Evolutionary conservation across 805 yeast species (phyloP), one percentile per base, ranked within the genome.

Genomic region (Isabelozyma heimii): DNA sequence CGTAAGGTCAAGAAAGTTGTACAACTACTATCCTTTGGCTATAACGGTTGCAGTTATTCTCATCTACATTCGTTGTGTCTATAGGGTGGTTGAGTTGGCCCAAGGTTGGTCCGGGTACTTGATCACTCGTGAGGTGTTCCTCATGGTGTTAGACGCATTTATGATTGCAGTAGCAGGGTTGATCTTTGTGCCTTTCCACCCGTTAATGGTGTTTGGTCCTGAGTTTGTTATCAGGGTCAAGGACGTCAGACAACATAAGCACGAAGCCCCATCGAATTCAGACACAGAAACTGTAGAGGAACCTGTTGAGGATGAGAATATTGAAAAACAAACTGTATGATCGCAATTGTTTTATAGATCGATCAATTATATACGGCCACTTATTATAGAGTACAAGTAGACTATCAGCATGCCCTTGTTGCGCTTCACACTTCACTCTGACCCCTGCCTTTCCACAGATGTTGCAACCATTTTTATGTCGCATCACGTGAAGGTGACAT

Each of bases 51-150:
- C 73, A 0, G 74, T 71, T 2, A 5, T 65, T 12, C 58, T 57
- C 20, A 61, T 72, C 45, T 72, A 69, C 53, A 66, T 69, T 46
- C 58, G 70, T 46, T 67, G 72, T 51, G 54, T 70, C 16, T 73
- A 72, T 52, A 62, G 77, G 57, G 74, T 72, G 39, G 72, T 70
- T 8, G 76, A 73, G 50, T 62, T 73, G 50, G 59, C 69, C 13
- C 62, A 70, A 49, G 76, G 77, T 7, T 72, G 67, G 56, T 24
- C 41, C 3, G 77, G 77, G 4, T 69, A 65, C 51, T 61, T 72
- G 47, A 62, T 69, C 35, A 52, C 57, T 1, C 71, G 69, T 51
- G 77, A 73, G 52, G 67, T 62, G 4, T 72, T 51, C 52, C 44
- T 73, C 35, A 66, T 71, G 72, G 63, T 62, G 2, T 64, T 73